phyloP scores from a whole-genome alignment of 768 basidiomycete species.

The Mycena olivaceomarginata region DNA sequence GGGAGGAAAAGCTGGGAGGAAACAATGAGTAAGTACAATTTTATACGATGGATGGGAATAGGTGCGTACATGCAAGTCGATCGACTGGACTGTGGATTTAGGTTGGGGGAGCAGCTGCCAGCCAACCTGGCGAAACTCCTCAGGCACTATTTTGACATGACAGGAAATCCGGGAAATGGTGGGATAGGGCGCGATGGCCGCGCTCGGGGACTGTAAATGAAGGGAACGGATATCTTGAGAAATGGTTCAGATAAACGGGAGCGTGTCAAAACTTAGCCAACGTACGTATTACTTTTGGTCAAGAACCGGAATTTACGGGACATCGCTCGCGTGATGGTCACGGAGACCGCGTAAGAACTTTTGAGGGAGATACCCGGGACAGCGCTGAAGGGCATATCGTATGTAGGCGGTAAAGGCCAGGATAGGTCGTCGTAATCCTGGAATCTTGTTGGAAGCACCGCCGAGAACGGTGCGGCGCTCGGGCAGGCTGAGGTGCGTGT shows the following conservation, averaged over 20 bases:
- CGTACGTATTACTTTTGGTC: slow-evolving; percentile 68
- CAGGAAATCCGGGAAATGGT: slow-evolving; percentile 69
- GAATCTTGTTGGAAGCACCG: slow-evolving; percentile 68
- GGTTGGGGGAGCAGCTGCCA: slow-evolving; percentile 63
- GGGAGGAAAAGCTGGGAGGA: slow-evolving; percentile 37
- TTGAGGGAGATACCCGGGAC: slow-evolving; percentile 59
- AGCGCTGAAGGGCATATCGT: slow-evolving; percentile 54
- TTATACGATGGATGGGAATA: background rate
- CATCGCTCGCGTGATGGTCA: slow-evolving; percentile 62
- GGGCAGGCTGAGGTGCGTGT: slow-evolving; percentile 59
- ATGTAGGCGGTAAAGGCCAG: slow-evolving; percentile 70
- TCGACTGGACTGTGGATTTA: slow-evolving; percentile 57
- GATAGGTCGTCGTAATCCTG: slow-evolving; percentile 53
- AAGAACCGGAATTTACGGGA: slow-evolving; percentile 65
- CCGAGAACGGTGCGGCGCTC: slow-evolving; percentile 62
- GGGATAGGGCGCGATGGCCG: slow-evolving; percentile 74
- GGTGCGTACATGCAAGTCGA: slow-evolving; percentile 71
- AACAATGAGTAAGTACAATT: background rate
- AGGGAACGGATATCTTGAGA: slow-evolving; percentile 53
- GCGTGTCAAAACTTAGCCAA: background rate
- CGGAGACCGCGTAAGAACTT: slow-evolving; percentile 66
- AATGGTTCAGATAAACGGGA: background rate
- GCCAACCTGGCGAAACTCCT: slow-evolving; percentile 77
- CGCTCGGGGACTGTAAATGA: slow-evolving; percentile 72
- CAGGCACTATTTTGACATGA: slow-evolving; percentile 77